Conservation (phyloP, 1,284 basidiomycete species). For the Hemileccinum hortonii region DNA sequence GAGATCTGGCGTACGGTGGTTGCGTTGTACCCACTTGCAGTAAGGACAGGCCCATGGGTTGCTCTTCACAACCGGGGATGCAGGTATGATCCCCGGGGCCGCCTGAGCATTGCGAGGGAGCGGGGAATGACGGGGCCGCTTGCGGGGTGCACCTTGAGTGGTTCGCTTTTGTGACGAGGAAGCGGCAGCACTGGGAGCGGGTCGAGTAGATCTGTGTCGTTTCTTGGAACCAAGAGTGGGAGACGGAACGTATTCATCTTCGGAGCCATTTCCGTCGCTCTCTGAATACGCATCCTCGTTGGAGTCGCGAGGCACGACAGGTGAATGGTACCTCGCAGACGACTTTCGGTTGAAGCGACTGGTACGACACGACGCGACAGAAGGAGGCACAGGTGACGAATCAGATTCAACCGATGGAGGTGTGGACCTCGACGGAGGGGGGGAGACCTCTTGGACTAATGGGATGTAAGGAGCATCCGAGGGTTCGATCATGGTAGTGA, state of each 20-base stretch:
- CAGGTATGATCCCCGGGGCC: slow-evolving; percentile 11
- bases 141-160: slow-evolving; percentile 17
- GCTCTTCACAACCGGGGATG: slow-evolving; percentile 18
- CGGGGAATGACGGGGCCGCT: slow-evolving; percentile 34
- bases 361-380: slow-evolving; percentile 5
- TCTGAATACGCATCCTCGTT: slow-evolving; percentile 25
- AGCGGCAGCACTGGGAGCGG: neutral
- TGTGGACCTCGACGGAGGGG: slow-evolving; percentile 3
- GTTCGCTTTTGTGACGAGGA: slow-evolving; percentile 8
- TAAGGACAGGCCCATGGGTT: slow-evolving; percentile 35
- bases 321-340: slow-evolving; percentile 1
- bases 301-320: slow-evolving; percentile 4
- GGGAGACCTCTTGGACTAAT: slow-evolving; percentile 4
- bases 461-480: slow-evolving; percentile 18
- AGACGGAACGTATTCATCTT: slow-evolving; percentile 36
- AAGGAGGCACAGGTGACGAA: neutral
- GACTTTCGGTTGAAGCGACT: slow-evolving; percentile 16
- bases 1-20: slow-evolving; percentile 50
- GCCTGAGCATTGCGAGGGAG: slow-evolving; percentile 43
- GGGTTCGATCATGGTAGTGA: neutral
- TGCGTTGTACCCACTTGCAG: slow-evolving; percentile 36
- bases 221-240: slow-evolving; percentile 22
- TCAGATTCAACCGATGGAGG: slow-evolving; percentile 1
- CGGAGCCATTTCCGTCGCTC: slow-evolving; percentile 29
- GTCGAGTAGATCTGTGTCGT: slow-evolving; percentile 19